phyloP scores from a whole-genome alignment of 2,329 filamentous ascomycete species.

The Magnaporthales sp. region DNA sequence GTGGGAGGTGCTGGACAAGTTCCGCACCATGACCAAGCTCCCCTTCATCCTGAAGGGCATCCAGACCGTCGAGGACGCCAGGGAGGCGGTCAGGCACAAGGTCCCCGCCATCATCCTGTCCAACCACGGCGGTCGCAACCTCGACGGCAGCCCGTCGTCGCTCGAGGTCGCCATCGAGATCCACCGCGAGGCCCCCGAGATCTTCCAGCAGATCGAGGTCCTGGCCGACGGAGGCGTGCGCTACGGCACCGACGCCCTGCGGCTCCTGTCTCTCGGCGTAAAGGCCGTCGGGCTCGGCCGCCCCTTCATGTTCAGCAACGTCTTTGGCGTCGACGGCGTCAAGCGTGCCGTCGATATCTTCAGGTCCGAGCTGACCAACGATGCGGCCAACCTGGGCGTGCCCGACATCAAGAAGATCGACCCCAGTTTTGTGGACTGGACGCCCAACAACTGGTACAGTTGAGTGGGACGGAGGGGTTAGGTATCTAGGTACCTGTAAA shows the following conservation, averaged over 20 bases:
- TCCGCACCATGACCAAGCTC: constrained; percentile 25
- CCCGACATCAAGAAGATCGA: constrained; percentile 26
- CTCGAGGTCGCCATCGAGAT: constrained; percentile 36
- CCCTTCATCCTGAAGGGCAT: constrained; percentile 24
- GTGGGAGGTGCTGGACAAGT: constrained; percentile 27
- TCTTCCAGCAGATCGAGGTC: constrained; percentile 33
- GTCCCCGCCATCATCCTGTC: constrained; percentile 35
- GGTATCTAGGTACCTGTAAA: neutral
- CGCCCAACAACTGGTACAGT: constrained; percentile 18
- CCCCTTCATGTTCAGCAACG: constrained; percentile 44
- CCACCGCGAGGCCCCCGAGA: constrained; percentile 29
- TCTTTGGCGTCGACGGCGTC: constrained; percentile 40
- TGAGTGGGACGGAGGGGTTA: neutral
- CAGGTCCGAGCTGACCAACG: constrained; percentile 38
- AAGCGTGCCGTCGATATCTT: constrained; percentile 32
- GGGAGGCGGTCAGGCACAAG: constrained; percentile 29
- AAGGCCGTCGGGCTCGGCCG: constrained; percentile 37
- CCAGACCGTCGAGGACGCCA: constrained; percentile 21
- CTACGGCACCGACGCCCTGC: constrained; percentile 37
- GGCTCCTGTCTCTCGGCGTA: constrained; percentile 36
- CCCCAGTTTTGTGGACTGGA: constrained; percentile 18
- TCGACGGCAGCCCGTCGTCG: constrained; percentile 34
- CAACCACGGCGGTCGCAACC: constrained; percentile 43
- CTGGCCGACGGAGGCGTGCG: constrained; percentile 37
- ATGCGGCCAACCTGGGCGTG: constrained; percentile 34